Base-by-base conservation (phyloP, 441 rosid species). In the Flueggea neowawraea region DNA sequence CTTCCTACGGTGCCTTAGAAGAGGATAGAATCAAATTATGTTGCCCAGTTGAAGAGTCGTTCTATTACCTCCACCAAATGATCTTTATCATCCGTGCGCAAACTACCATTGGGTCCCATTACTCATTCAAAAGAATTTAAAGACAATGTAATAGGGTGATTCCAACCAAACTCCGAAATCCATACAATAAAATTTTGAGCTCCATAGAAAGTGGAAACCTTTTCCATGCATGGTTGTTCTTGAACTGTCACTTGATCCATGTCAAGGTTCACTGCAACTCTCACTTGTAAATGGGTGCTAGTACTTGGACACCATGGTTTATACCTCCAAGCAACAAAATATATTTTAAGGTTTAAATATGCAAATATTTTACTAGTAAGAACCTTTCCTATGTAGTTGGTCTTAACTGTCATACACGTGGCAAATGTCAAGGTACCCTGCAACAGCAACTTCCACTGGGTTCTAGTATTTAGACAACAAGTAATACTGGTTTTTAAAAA, bases 351-450 rank as follows among this genome's bases (percentile, higher is more conserved):
- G 11, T 16, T 55, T 17, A 31, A 31, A 51, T 22, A 0, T 52
- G 49, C 63, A 64, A 49, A 1, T 14, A 47, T 10, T 47, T 43
- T 0, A 47, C 50, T 4, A 9, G 2, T 43, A 28, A 69, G 17
- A 54, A 10, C 6, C 16, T 36, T 48, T 31, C 11, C 6, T 2
- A 58, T 3, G 16, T 61, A 62, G 80, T 66, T 73, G 72, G 49
- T 56, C 50, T 61, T 68, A 79, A 64, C 77, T 79, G 84, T 70
- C 78, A 67, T 12, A 69, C 76, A 73, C 77, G 79, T 79, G 77
- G 70, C 77, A 70, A 39, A 16, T 65, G 70, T 31, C 74, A 54
- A 71, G 47, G 15, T 3, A 10, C 52, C 55, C 55, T 47, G 60
- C 53, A 71, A 62, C 72, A 50, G 32, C 16, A 54, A 16, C 62